Evolutionary conservation across 257 asterid species (phyloP).

Genomic region (Nicotiana sylvestris): DNA sequence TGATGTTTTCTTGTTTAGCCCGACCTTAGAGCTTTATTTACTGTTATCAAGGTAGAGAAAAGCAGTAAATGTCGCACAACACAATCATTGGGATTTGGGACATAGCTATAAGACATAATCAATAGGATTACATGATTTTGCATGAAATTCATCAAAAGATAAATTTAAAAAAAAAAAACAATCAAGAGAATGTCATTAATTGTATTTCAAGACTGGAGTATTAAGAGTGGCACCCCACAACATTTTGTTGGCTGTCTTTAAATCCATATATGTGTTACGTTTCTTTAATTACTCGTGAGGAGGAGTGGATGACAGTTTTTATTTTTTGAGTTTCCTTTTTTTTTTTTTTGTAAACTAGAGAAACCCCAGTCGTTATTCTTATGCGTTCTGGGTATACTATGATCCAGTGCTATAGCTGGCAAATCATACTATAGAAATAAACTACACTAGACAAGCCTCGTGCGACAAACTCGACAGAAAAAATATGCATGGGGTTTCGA

Average conservation of each 20-base stretch:
- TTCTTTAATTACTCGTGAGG: not conserved
- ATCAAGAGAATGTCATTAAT: not conserved
- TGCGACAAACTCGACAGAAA: too few species aligned
- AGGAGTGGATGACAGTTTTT: not conserved
- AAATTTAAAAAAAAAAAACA: not conserved
- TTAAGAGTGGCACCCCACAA: not conserved
- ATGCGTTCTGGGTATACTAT: accelerated
- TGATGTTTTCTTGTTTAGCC: not conserved
- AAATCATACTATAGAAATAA: accelerated
- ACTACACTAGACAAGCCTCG: too few species aligned
- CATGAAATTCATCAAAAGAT: not conserved
- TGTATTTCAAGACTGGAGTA: not conserved
- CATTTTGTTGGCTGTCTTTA: not conserved
- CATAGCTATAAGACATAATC: too few species aligned
- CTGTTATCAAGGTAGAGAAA: not conserved
- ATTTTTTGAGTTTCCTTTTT: accelerated
- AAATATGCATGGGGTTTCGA: too few species aligned
- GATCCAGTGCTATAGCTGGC: accelerated
- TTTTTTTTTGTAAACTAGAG: accelerated
- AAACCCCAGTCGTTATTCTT: too few species aligned
- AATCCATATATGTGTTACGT: not conserved
- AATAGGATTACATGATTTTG: not conserved
- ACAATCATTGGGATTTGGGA: not conserved
- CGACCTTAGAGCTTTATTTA: not conserved
- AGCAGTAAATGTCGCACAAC: not conserved